Evolutionary conservation across 129 eudicot species (phyloP), one percentile per base, ranked within the genome.

Genomic region (Centella asiatica): DNA sequence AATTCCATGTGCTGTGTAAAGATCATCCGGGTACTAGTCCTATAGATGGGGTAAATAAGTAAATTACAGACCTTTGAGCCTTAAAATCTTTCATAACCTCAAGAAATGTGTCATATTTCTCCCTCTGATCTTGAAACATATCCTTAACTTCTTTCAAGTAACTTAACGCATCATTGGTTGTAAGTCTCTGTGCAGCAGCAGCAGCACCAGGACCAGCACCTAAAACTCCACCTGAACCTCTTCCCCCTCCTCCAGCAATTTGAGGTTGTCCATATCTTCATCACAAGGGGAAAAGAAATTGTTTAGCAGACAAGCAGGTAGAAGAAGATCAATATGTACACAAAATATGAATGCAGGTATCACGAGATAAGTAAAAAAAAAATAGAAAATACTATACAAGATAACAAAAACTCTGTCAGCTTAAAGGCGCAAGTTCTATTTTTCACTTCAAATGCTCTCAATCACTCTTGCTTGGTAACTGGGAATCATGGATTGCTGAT

Each of bases 91-190:
- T 87, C 95, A 87, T 87, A 33, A 87, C 92, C 27, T 87, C 92
- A 71, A 87, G 95, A 65, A 87, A 87, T 72, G 71, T 82, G 69
- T 87, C 92, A 67, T 87, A 92, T 58, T 87, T 92, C 57, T 85
- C 99, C 59, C 96, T 67, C 57, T 92, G 92, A 59, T 85, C 88
- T 62, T 80, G 85, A 63, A 92, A 92, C 95, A 84, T 87, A 63
- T 92, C 99, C 81, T 92, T 92, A 53, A 92, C 99, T 70, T 92
- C 88, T 69, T 92, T 92, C 64, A 92, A 80, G 73, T 92, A 92
- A 22, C 83, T 72, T 72, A 92, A 76, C 3, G 99, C 99, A 49
- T 92, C 99, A 67, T 80, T 83, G 5, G 96, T 92, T 12, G 99
- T 92, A n/a, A 87, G 93, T 71, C 81, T 90, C 27, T 79, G 95